Evolutionary conservation across 2,329 filamentous ascomycete species (phyloP).

Genomic region (Hypoxylon sp.): DNA sequence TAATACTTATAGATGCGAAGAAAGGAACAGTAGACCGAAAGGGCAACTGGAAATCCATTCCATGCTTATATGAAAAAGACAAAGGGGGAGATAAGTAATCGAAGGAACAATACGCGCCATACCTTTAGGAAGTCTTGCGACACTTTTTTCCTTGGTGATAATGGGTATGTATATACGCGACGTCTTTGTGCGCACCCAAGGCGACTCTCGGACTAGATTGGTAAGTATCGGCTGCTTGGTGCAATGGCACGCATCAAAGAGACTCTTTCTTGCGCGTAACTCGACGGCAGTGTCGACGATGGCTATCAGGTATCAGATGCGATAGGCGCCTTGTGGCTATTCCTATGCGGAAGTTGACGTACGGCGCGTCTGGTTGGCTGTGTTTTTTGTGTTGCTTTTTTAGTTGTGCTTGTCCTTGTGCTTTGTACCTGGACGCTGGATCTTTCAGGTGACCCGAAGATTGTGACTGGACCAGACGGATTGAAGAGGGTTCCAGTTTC

Average conservation of each 20-base stretch:
- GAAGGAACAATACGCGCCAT: constrained; percentile 34
- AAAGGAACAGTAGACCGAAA: constrained; percentile 31
- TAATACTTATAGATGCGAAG: constrained; percentile 43
- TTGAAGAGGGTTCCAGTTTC: constrained; percentile 25
- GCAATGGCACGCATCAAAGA: constrained; percentile 26
- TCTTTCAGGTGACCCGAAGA: constrained; percentile 40
- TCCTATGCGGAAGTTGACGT: constrained; percentile 29
- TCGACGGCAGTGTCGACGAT: constrained; percentile 31
- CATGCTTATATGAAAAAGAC: constrained; percentile 28
- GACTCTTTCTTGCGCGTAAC: constrained; percentile 22
- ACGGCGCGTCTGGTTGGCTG: constrained; percentile 38
- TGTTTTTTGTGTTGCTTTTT: constrained; percentile 21
- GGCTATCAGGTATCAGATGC: constrained; percentile 10
- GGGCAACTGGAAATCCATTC: constrained; percentile 19
- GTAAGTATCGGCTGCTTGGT: constrained; percentile 10
- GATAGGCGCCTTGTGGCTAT: constrained; percentile 19
- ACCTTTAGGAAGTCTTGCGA: constrained; percentile 37
- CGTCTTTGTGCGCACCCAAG: constrained; percentile 26
- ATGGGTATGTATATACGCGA: constrained; percentile 22
- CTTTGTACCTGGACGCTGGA: constrained; percentile 39
- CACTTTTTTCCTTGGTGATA: constrained; percentile 13
- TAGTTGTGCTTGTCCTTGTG: constrained; percentile 38
- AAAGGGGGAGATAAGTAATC: constrained; percentile 27
- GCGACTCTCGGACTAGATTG: constrained; percentile 6
- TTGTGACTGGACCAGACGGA: constrained; percentile 35